Percentiles rank a stretch among this genome's conserved stretches.
These are phyloP conservation scores for Xylariaceae sp. DNA, from an alignment of 2,329 filamentous ascomycete species.

Conservation along the genomic window DNA sequence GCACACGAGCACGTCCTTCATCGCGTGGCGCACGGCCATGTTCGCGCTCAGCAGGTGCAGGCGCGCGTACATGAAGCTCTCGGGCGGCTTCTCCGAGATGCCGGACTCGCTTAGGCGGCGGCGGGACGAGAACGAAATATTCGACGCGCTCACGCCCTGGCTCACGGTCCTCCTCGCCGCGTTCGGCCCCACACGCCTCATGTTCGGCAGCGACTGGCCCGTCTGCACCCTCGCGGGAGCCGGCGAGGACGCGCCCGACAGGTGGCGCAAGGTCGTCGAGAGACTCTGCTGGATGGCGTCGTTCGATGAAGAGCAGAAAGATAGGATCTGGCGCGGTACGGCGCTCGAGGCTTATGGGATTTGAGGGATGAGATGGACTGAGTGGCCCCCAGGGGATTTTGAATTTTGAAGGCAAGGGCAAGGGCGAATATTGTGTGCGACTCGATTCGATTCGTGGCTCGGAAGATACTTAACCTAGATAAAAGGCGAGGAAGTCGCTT, in stretches of 20 bases:
- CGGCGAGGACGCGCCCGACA: constrained; percentile 58
- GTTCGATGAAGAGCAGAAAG: constrained; percentile 55
- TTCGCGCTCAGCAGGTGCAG: constrained; percentile 59
- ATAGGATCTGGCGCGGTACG: constrained; percentile 66
- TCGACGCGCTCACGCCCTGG: constrained; percentile 63
- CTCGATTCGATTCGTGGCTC: too few relatives aligned
- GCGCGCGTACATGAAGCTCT: constrained; percentile 85
- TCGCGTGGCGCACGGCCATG: constrained; percentile 65
- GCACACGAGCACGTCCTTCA: constrained; percentile 50
- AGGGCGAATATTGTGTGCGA: neutral
- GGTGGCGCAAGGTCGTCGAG: constrained; percentile 70
- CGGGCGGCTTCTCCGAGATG: constrained; percentile 78
- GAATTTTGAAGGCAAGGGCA: neutral
- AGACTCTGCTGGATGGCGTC: constrained; percentile 58
- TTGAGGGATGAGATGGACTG: constrained; percentile 12
- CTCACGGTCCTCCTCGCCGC: constrained; percentile 63
- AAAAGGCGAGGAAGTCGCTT: too few relatives aligned
- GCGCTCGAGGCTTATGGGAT: constrained; percentile 66
- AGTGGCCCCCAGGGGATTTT: neutral
- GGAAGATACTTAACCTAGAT: too few relatives aligned
- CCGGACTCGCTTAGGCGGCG: constrained; percentile 46
- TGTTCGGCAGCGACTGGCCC: constrained; percentile 95
- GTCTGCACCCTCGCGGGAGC: constrained; percentile 71
- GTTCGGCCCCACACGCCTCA: constrained; percentile 67
- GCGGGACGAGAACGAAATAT: constrained; percentile 51